These are phyloP conservation scores for Gaillardinia entomophila DNA, from an alignment of 805 yeast genomes.

Conservation along the genomic window DNA sequence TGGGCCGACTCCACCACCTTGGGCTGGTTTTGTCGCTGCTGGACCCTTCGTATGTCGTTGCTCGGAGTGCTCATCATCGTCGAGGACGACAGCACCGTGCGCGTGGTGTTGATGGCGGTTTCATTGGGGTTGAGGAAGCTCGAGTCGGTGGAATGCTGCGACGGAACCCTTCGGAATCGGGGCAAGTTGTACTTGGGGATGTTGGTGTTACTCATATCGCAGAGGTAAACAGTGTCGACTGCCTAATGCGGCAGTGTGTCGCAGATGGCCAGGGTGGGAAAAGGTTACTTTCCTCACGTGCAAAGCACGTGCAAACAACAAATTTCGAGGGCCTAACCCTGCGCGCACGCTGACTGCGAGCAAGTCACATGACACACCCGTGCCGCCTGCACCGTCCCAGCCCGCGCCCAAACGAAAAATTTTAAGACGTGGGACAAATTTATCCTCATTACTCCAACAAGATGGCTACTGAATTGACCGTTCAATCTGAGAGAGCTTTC, in stretches of 20 bases:
- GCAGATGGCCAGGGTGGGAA: background rate
- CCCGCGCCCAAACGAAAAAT: too few relatives aligned
- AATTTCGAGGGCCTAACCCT: too few relatives aligned
- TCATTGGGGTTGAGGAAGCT: conserved; percentile 11
- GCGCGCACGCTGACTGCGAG: too few relatives aligned
- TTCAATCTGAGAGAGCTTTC: conserved; percentile 99
- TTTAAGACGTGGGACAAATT: too few relatives aligned
- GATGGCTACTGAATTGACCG: conserved; percentile 99
- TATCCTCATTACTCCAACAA: too few relatives aligned
- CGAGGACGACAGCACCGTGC: conserved; percentile 33
- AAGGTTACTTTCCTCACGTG: too few relatives aligned
- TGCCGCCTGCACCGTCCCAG: too few relatives aligned
- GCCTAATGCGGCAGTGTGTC: conserved; percentile 3
- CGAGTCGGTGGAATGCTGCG: conserved; percentile 8
- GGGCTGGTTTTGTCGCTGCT: conserved; percentile 12
- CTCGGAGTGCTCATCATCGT: conserved; percentile 38
- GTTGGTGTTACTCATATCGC: conserved; percentile 7
- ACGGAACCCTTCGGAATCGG: conserved; percentile 8
- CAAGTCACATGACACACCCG: too few relatives aligned
- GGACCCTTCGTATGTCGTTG: conserved; percentile 31
- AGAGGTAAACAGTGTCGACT: conserved; percentile 1
- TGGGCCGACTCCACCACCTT: conserved; percentile 2
- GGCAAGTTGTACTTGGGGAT: conserved; percentile 6
- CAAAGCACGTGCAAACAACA: too few relatives aligned
- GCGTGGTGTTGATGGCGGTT: conserved; percentile 14